These are phyloP conservation scores for Hansenula sp. DNA, from an alignment of 1,139 yeast species.

Conservation along the genomic window DNA sequence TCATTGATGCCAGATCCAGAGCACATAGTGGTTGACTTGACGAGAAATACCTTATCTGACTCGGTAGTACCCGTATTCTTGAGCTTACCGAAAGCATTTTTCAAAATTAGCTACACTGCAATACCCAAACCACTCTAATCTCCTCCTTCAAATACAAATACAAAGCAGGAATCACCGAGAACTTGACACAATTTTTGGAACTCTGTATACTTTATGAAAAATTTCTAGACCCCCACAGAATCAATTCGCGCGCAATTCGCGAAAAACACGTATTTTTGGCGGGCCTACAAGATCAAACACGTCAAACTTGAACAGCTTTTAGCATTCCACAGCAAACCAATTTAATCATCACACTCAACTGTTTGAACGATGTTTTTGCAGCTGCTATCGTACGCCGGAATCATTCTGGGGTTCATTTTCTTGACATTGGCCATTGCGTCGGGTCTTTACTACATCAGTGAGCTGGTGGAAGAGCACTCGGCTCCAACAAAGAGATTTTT, in stretches of 20 bases:
- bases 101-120: no score
- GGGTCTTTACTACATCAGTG: conserved; percentile 86
- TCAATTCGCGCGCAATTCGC: no score
- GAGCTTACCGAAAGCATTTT: no score
- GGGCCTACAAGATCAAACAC: no score
- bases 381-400: conserved; percentile 63
- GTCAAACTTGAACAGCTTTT: no score
- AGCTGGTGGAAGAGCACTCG: conserved; percentile 89
- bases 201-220: no score
- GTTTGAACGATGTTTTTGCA: conserved; percentile 40
- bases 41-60: not conserved
- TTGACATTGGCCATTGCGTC: conserved; percentile 76
- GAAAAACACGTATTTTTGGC: no score
- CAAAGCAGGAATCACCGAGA: no score
- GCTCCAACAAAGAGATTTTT: conserved; percentile 76
- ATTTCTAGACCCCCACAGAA: no score
- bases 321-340: not conserved
- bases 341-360: not conserved
- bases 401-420: conserved; percentile 68
- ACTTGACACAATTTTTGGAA: no score
- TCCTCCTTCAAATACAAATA: no score
- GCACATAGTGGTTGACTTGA: not conserved
- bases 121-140: no score
- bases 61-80: not conserved
- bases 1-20: conserved; percentile 5